Percentiles rank a stretch among this genome's conserved stretches.
Evolutionary conservation across 169 alveolate species (phyloP).

Genomic region (Eimeria falciformis): DNA sequence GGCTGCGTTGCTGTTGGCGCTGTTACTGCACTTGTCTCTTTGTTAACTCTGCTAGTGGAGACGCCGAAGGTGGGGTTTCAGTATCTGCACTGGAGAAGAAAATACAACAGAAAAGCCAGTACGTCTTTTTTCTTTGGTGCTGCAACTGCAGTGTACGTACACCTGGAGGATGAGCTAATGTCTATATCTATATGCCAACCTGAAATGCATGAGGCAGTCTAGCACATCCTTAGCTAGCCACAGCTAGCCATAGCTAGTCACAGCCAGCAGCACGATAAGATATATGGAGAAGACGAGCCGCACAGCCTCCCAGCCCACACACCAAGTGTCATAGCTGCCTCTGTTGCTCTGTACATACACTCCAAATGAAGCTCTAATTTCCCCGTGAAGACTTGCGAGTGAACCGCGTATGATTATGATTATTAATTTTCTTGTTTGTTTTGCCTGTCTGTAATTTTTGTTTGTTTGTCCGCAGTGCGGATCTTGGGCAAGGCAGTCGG

Average conservation of each 20-base stretch:
- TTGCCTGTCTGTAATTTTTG: neutral
- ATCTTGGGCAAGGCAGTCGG: neutral
- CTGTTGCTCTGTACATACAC: neutral
- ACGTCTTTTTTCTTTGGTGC: no score
- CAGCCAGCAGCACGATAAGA: no score
- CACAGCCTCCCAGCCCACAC: no score
- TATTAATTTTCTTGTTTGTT: neutral
- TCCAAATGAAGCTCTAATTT: neutral
- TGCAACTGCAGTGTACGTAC: no score
- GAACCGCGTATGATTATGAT: no score
- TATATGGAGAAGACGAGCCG: no score
- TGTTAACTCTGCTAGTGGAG: neutral
- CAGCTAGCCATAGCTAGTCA: no score
- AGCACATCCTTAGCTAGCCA: no score
- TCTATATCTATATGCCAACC: no score
- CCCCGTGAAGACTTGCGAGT: neutral
- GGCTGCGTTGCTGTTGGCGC: constrained; percentile 26
- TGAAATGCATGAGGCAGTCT: no score
- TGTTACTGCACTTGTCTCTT: neutral
- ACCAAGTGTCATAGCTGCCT: no score
- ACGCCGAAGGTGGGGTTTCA: neutral
- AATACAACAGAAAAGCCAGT: constrained; percentile 14
- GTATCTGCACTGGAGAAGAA: constrained; percentile 3
- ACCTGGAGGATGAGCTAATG: no score
- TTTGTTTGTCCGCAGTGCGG: neutral